Evolutionary conservation across 257 asterid genomes (phyloP), one percentile per base, ranked within the genome.

Genomic region (Gentiana dahurica): DNA sequence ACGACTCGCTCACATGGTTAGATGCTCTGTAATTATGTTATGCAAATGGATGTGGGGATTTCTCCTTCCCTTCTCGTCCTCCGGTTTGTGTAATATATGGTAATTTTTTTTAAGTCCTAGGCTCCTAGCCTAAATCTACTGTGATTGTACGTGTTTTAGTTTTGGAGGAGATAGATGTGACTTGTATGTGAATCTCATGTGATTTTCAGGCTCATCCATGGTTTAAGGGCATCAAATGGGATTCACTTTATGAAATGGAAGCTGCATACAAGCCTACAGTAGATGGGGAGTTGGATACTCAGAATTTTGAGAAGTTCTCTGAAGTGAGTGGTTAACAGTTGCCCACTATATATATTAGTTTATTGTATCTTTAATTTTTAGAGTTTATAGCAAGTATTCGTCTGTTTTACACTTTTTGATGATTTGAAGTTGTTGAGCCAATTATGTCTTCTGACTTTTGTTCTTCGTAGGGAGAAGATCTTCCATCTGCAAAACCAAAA

Each of bases 191-290:
- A 24, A 24, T 58, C 51, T 12, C 45, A 6, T n/a, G 55, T 34
- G 43, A 56, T 64, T 71, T 78, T 64, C 81, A 91, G 98, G 96
- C 73, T 62, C 98, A 91, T 70, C 90, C 90, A 4, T 91, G 98
- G 98, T 75, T 91, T 60, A 65, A 71, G 73, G 84, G 79, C 51
- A 48, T 79, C 49, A 81, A 83, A 44, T 91, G 98, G 98, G 98
- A 91, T 12, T 47, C 45, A 24, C 94, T 91, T 58, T 91, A 91
- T 53, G 98, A 87, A 79, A 79, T 75, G 87, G 98, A 91, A 76
- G 94, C 98, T 70, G 94, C 96, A 52, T 83, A 82, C 81, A 85
- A 80, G 65, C 98, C 98, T 37, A 79, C 72, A 6, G 90, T 91
- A 15, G 76, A 78, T 9, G 96, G 98, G 68, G 96, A 91, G 49